These are phyloP conservation scores for Picocystis salinarum DNA, from an alignment of 139 green algal genomes.

Conservation along the genomic window DNA sequence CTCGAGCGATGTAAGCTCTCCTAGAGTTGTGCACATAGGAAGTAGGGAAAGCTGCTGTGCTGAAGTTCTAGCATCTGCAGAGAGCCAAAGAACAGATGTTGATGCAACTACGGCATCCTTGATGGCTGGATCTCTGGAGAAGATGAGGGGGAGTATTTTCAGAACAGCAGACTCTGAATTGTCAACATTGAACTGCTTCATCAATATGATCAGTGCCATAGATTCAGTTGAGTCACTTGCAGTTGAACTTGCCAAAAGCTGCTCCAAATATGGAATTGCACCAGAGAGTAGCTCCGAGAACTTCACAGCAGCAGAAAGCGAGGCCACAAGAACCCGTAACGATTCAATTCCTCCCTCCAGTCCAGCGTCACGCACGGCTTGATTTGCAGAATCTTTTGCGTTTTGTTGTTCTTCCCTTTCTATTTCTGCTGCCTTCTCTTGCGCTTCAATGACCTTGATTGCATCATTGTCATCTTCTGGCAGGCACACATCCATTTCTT, in stretches of 20 bases:
- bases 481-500: not conserved
- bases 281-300: constrained; percentile 27
- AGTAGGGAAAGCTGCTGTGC: constrained; percentile 10
- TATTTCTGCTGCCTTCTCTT: constrained; percentile 1
- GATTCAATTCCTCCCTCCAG: not conserved
- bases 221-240: constrained; percentile 44
- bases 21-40: constrained; percentile 26
- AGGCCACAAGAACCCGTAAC: constrained; percentile 39
- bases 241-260: constrained; percentile 43
- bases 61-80: not conserved
- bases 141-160: constrained; percentile 66
- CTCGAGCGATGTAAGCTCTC: constrained; percentile 55
- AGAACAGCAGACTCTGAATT: constrained; percentile 18
- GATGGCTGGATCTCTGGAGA: constrained; percentile 44
- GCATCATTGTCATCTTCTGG: constrained; percentile 10
- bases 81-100: constrained; percentile 14
- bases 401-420: not conserved
- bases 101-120: constrained; percentile 51
- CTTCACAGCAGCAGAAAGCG: constrained; percentile 31
- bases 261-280: constrained; percentile 22
- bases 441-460: not conserved
- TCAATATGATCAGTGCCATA: constrained; percentile 46
- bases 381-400: not conserved
- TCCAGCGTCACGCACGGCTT: constrained; percentile 3
- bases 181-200: constrained; percentile 41